Conservation (phyloP, 352 stramenopile species). For the Aphanomyces invadans region DNA sequence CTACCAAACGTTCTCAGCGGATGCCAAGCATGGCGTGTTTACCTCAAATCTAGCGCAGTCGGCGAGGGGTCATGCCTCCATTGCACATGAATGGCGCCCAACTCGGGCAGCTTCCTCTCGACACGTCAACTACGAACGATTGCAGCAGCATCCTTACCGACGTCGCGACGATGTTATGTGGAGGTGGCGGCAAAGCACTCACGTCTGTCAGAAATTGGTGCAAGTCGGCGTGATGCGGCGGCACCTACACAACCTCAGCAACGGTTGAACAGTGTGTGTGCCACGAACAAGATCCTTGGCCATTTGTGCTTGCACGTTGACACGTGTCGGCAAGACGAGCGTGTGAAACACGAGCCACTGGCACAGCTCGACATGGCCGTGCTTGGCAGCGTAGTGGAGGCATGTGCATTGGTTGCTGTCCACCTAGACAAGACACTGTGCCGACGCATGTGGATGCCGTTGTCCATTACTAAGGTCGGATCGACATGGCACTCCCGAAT, state of each 20-base stretch:
- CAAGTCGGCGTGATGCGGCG: not conserved
- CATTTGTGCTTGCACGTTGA: not conserved
- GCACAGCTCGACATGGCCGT: slow-evolving; percentile 13
- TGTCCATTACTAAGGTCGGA: not conserved
- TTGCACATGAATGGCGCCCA: not conserved
- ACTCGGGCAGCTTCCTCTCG: not conserved
- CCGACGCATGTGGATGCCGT: not conserved
- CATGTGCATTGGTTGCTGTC: slow-evolving; percentile 13
- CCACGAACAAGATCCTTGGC: slow-evolving; percentile 4
- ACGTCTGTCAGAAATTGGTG: slow-evolving; percentile 12
- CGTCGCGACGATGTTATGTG: not conserved
- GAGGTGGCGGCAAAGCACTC: slow-evolving; percentile 6
- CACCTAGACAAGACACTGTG: not conserved
- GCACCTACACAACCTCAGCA: slow-evolving; percentile 1
- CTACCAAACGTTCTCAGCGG: not conserved
- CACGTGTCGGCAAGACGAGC: not conserved
- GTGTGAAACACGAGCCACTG: slow-evolving; percentile 22
- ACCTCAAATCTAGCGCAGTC: not conserved
- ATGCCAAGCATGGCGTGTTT: no score
- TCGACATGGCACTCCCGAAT: not conserved
- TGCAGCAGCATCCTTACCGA: not conserved
- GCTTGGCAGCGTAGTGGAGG: slow-evolving; percentile 11
- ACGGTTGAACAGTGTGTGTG: not conserved
- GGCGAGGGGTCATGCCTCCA: not conserved
- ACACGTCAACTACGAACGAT: not conserved